phyloP scores from a whole-genome alignment of 768 basidiomycete genomes.

The Tylopilus rubrobrunneus region DNA sequence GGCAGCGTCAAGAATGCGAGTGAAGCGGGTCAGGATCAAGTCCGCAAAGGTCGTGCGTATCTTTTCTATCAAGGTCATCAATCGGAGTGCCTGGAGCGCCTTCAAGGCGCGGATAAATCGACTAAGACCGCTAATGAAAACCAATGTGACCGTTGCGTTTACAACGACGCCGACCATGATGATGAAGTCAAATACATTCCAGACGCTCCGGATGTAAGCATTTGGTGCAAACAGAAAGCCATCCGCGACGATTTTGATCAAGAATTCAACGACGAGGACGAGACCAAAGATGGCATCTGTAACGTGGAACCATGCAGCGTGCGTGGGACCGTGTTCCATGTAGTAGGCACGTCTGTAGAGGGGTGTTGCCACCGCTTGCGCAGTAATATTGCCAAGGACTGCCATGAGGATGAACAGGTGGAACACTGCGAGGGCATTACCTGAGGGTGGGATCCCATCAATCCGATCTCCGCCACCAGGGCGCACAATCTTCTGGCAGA shows the following conservation, averaged over 20 bases:
- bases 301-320: too few relatives aligned
- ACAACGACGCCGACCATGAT: constrained; percentile 76
- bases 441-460: constrained; percentile 45
- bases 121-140: constrained; percentile 74
- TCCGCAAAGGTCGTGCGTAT: constrained; percentile 86
- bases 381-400: constrained; percentile 77
- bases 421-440: constrained; percentile 34
- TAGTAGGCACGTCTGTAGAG: too few relatives aligned
- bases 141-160: constrained; percentile 66
- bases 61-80: constrained; percentile 84
- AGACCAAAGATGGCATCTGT: constrained; percentile 19
- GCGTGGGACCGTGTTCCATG: too few relatives aligned
- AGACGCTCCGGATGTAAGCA: constrained; percentile 85
- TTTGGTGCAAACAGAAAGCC: constrained; percentile 85
- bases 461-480: constrained; percentile 85
- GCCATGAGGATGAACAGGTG: constrained; percentile 71
- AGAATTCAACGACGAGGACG: constrained; percentile 72
- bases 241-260: constrained; percentile 90
- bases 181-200: constrained; percentile 88
- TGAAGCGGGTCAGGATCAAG: constrained; percentile 79
- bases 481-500: constrained; percentile 80
- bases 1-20: constrained; percentile 84
- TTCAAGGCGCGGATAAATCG: constrained; percentile 80
- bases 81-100: constrained; percentile 79
- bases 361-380: constrained; percentile 50